Percentiles rank a stretch among this genome's conserved stretches.
Evolutionary conservation across 768 basidiomycete species (phyloP).

Genomic region (Leccinum olivaceopallidum): DNA sequence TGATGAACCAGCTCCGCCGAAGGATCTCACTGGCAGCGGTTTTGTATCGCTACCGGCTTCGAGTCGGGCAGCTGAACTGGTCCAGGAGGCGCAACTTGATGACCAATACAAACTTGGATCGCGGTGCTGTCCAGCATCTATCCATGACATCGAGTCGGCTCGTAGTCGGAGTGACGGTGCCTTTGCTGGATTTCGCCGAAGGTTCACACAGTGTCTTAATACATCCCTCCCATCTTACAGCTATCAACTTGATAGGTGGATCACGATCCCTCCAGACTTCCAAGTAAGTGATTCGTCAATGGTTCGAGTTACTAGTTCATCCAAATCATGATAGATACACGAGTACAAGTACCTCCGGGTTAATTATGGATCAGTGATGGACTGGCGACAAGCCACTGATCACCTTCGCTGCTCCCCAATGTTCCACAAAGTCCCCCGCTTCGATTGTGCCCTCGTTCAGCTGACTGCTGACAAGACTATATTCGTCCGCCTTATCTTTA

Average conservation of each 20-base stretch:
- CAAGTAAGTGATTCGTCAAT: neutral
- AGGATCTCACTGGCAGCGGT: too few relatives aligned
- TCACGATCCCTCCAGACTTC: neutral
- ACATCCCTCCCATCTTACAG: neutral
- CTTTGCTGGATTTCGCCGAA: neutral
- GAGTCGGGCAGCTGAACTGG: too few relatives aligned
- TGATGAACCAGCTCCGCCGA: too few relatives aligned
- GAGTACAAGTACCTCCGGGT: slow-evolving; percentile 28
- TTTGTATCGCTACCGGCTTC: too few relatives aligned
- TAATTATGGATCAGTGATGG: slow-evolving; percentile 27
- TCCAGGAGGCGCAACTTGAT: too few relatives aligned
- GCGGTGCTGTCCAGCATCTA: too few relatives aligned
- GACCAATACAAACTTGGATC: too few relatives aligned
- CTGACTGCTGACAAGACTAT: neutral
- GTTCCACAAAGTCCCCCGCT: slow-evolving; percentile 28
- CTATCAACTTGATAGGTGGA: neutral
- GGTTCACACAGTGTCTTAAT: neutral
- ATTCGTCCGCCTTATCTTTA: slow-evolving; percentile 23
- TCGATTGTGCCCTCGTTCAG: slow-evolving; percentile 30
- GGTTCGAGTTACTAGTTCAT: neutral
- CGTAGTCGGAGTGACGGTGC: neutral
- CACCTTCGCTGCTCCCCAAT: slow-evolving; percentile 32
- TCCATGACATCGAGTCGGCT: too few relatives aligned
- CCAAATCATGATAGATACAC: neutral
- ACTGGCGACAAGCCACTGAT: slow-evolving; percentile 32